Base-by-base conservation (phyloP, 495 filamentous ascomycete genomes). In the Aspergillus ostianus region DNA sequence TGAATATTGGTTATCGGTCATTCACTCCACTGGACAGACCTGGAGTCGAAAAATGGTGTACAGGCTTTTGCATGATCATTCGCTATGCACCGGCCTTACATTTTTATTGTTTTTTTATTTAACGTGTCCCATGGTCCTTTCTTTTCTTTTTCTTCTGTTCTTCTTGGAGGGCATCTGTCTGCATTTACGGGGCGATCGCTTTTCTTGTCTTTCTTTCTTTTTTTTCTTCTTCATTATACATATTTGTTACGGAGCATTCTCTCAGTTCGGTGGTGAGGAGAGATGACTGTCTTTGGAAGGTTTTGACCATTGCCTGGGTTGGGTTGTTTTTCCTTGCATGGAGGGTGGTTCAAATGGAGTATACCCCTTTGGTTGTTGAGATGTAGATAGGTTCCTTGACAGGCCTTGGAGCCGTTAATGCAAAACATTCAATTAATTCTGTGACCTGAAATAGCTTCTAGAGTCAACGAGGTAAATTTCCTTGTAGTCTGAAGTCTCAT, bases 351-450 rank as follows among this genome's bases (percentile, higher is more conserved):
- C 66, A 41, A 41, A 67, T 63, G 60, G 30, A 53, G 51, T 64
- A 76, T 76, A 74, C 73, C 73, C 70, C 69, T 67, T 76, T 59
- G 67, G 71, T 76, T 70, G 65, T 59, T 70, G 66, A 51, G 49
- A 23, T 62, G 57, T 41, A 41, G 36, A 41, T 41, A 41, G 36
- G 36, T 41, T 41, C 36, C 36, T 15, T 15, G 36, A 41, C 36
- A 41, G 36, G 13, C 23, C 36, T 15, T 41, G 13, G 36, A 41
- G 36, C 36, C 36, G 10, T 41, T 13, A 41, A 41, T 41, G 36
- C 3, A 41, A 41, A 41, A 41, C 10, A 41, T 41, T 41, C 36
- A 32, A 13, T 41, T 10, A 41, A 15, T 4, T 17, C 30, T 32
- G 30, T 32, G 10, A 26, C 4, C 4, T 26, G 23, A 26, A 26